Conservation (phyloP, 2,329 filamentous ascomycete genomes). For the Aspergillus oerlinghausenensis region DNA sequence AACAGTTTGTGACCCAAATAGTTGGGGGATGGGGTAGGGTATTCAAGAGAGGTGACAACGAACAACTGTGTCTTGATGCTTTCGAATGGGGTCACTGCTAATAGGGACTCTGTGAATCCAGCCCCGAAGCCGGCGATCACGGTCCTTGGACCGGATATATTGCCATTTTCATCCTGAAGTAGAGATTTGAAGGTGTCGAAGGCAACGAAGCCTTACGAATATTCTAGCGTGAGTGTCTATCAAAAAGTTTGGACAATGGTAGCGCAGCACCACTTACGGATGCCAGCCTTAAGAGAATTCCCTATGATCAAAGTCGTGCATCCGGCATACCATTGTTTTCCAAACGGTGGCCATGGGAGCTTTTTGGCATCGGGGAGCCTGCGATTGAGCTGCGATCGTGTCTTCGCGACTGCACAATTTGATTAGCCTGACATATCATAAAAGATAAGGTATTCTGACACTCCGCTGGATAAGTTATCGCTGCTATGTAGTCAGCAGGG, state of each 20-base stretch:
- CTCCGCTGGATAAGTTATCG: slow-evolving; percentile 92
- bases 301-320: slow-evolving; percentile 96
- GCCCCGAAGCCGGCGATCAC: slow-evolving; percentile 93
- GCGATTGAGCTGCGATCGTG: slow-evolving; percentile 86
- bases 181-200: slow-evolving; percentile 91
- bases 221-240: background rate
- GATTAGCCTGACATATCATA: slow-evolving; percentile 6
- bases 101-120: slow-evolving; percentile 84
- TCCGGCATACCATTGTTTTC: slow-evolving; percentile 91
- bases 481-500: slow-evolving; percentile 38
- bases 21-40: background rate
- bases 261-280: slow-evolving; percentile 55
- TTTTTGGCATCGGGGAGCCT: slow-evolving; percentile 76
- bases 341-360: slow-evolving; percentile 91
- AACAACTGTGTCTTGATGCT: slow-evolving; percentile 95
- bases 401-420: slow-evolving; percentile 71
- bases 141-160: slow-evolving; percentile 82
- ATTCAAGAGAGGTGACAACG: slow-evolving; percentile 20
- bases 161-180: slow-evolving; percentile 77
- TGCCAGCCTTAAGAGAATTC: slow-evolving; percentile 93
- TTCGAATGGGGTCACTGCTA: slow-evolving; percentile 95
- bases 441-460: slow-evolving; percentile 51
- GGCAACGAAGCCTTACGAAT: slow-evolving; percentile 70
- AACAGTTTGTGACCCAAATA: background rate
- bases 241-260: background rate